Conservation (phyloP, 2,329 filamentous ascomycete genomes). For the Cryphonectria parasitica region DNA sequence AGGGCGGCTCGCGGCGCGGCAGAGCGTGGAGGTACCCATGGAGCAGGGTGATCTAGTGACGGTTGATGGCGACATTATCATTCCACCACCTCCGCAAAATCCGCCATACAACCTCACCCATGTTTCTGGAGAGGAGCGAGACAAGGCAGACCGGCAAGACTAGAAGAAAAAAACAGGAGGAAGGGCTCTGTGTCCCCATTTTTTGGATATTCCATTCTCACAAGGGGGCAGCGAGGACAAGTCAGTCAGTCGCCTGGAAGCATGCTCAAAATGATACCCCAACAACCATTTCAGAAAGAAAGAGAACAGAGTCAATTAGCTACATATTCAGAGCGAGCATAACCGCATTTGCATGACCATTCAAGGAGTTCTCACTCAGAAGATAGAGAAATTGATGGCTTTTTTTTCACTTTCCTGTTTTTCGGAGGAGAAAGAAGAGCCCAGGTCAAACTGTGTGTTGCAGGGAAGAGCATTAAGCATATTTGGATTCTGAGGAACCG, state of each 20-base stretch:
- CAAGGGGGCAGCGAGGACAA: background rate
- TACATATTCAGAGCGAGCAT: slow-evolving; percentile 14
- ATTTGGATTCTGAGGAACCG: background rate
- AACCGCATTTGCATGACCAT: slow-evolving; percentile 10
- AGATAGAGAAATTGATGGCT: slow-evolving; percentile 6
- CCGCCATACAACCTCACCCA: background rate
- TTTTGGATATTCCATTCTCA: background rate
- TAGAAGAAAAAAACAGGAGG: background rate
- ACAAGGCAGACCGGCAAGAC: slow-evolving; percentile 29
- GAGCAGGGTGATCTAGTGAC: slow-evolving; percentile 41
- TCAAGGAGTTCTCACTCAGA: slow-evolving; percentile 3
- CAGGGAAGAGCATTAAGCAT: background rate
- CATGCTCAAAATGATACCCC: slow-evolving; percentile 17
- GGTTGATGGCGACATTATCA: slow-evolving; percentile 46
- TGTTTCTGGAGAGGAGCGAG: slow-evolving; percentile 23
- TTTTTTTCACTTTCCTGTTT: background rate
- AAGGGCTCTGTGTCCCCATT: background rate
- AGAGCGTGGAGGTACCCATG: slow-evolving; percentile 38
- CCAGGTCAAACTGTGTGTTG: background rate
- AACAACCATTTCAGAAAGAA: slow-evolving; percentile 10
- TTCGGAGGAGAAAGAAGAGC: background rate
- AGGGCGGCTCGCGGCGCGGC: slow-evolving; percentile 48
- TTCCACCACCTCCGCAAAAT: slow-evolving; percentile 37
- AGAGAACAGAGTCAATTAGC: background rate
- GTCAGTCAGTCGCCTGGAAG: background rate